Conservation (phyloP, 805 yeast species). For the Candida peoriensis region DNA sequence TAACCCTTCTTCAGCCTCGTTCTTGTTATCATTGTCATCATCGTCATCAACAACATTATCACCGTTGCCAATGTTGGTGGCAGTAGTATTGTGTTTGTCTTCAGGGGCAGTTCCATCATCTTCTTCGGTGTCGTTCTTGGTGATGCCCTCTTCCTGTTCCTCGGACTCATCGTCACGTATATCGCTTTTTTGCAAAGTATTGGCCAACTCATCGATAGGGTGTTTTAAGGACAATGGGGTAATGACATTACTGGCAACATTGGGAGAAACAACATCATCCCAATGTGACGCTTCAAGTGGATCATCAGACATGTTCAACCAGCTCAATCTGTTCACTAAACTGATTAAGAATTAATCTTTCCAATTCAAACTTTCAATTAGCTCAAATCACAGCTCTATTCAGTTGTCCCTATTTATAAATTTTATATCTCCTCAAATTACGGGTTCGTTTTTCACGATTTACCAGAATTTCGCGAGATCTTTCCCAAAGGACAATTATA, state of each 20-base stretch:
- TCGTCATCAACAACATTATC: constrained; percentile 8
- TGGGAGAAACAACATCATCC: constrained; percentile 52
- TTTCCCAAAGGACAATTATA: no score
- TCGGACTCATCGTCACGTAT: constrained; percentile 6
- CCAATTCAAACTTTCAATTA: no score
- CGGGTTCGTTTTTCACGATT: no score
- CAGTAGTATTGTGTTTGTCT: no score
- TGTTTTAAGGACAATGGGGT: constrained; percentile 1
- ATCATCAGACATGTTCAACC: constrained; percentile 25
- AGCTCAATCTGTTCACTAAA: background rate
- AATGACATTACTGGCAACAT: constrained; percentile 31
- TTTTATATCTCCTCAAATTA: no score
- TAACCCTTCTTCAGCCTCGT: background rate
- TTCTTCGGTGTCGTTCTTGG: no score
- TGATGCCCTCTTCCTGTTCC: background rate
- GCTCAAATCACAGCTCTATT: no score
- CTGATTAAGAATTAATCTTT: no score
- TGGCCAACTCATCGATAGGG: constrained; percentile 15
- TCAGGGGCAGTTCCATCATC: no score
- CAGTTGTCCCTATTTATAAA: no score
- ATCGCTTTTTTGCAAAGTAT: constrained; percentile 13
- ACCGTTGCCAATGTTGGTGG: constrained; percentile 2
- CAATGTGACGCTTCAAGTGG: constrained; percentile 53
- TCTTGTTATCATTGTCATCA: constrained; percentile 1
- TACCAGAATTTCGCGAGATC: no score